phyloP scores from a whole-genome alignment of 352 stramenopile genomes.

The Nothophytophthora sp. region DNA sequence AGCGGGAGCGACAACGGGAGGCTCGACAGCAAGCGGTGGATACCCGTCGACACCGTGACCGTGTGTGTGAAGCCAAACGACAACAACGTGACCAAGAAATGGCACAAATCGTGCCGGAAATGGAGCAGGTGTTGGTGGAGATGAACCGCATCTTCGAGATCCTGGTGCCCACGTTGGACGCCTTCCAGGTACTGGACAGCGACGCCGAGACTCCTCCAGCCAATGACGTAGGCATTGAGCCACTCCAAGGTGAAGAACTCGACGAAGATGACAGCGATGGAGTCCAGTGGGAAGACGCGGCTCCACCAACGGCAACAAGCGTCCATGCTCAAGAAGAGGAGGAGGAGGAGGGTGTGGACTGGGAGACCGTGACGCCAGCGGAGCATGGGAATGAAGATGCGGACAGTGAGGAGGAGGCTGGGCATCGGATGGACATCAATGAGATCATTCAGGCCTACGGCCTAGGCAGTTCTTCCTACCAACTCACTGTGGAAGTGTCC shows the following conservation, averaged over 20 bases:
- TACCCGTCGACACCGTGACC: slow-evolving; percentile 12
- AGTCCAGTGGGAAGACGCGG: slow-evolving; percentile 32
- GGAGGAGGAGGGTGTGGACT: slow-evolving; percentile 20
- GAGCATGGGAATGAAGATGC: neutral
- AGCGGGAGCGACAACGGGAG: slow-evolving; percentile 24
- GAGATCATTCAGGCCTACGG: slow-evolving; percentile 79
- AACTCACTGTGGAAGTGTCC: slow-evolving; percentile 68
- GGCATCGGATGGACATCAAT: slow-evolving; percentile 68
- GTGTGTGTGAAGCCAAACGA: slow-evolving; percentile 26
- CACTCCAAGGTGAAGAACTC: neutral
- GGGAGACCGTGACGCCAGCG: slow-evolving; percentile 20
- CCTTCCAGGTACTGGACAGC: slow-evolving; percentile 37
- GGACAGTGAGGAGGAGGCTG: slow-evolving; percentile 4
- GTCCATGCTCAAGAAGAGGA: slow-evolving; percentile 2
- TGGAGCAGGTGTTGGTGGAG: slow-evolving; percentile 62
- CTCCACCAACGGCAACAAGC: neutral
- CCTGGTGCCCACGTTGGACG: slow-evolving; percentile 69
- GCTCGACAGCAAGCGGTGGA: slow-evolving; percentile 10
- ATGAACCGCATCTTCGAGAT: slow-evolving; percentile 83
- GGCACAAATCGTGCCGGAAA: slow-evolving; percentile 48
- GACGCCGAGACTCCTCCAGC: neutral
- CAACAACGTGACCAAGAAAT: slow-evolving; percentile 48
- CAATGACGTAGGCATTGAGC: neutral
- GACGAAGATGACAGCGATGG: slow-evolving; percentile 12
- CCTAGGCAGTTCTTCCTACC: slow-evolving; percentile 74